A percentile compares a stretch with the other conserved stretches of the same genome.
Conservation (phyloP, 345 rosid genomes). For the Camelina neglecta region DNA sequence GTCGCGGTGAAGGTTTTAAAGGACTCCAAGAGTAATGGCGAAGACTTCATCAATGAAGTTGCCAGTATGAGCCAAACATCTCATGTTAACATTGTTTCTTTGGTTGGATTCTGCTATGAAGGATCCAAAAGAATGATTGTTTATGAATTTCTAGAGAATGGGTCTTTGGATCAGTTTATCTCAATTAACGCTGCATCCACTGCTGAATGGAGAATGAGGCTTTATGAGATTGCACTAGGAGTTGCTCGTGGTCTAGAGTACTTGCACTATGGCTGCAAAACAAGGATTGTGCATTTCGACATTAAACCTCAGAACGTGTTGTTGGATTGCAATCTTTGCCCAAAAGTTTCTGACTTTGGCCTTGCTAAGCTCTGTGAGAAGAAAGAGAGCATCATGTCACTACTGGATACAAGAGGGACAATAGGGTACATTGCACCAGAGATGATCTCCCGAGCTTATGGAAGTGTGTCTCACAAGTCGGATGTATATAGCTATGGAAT, state of each 20-base stretch:
- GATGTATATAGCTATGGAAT: no score
- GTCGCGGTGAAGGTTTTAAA: neutral
- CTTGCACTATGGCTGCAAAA: neutral
- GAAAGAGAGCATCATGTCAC: neutral
- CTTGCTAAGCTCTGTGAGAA: neutral
- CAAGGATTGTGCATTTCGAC: neutral
- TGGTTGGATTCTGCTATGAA: constrained; percentile 49
- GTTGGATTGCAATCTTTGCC: neutral
- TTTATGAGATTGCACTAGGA: constrained; percentile 43
- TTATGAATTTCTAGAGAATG: constrained; percentile 48
- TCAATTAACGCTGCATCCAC: neutral
- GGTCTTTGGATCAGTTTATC: constrained; percentile 44
- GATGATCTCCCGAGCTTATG: no score
- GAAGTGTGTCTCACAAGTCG: no score
- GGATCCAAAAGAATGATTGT: constrained; percentile 43
- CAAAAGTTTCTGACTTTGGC: constrained; percentile 5
- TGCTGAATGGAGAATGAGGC: constrained; percentile 24
- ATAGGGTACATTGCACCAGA: no score
- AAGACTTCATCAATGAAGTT: constrained; percentile 55
- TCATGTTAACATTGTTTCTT: constrained; percentile 50
- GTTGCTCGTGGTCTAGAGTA: constrained; percentile 44
- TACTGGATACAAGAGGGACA: neutral
- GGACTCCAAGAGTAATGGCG: constrained; percentile 25
- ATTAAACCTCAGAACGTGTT: neutral
- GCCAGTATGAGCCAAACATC: constrained; percentile 51